Evolutionary conservation across 2,329 filamentous ascomycete genomes (phyloP), one percentile per base, ranked within the genome.

Genomic region (Trichoderma koningii): DNA sequence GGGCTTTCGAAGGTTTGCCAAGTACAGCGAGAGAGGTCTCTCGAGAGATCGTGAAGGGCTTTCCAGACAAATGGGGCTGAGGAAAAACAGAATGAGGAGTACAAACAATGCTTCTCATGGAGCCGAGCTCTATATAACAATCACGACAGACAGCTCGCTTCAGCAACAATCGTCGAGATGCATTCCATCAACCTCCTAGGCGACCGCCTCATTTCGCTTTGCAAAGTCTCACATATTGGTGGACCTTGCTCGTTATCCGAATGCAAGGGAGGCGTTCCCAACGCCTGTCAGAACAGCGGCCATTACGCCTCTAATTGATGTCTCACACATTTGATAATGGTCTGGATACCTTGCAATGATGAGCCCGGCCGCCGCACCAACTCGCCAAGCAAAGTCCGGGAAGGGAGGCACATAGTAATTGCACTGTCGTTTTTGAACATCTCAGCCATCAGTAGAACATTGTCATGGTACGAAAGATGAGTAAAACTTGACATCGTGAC

Each of bases 311-410:
- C 21, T 38, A 50, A 56, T 56, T 56, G 41, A 63, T 63, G 59
- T 63, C 59, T 63, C 59, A 63, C 59, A 63, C 59, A 47, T 53
- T 48, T 34, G 26, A 63, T 53, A 28, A 63, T 47, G 59, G 21
- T 26, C 14, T 55, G 34, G 19, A 55, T 47, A 38, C 41, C 59
- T n/a, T 28, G 12, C 17, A 41, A 34, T 63, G 59, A 51, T 19
- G 41, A 21, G 41, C 19, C 19, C 10, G 21, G 26, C 34, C 44
- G 59, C 53, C 41, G 26, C 41, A 23, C 30, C 26, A 47, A 34
- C 26, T 41, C 19, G 14, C 5, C 34, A 38, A 23, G 15, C 12
- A 15, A n/a, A 42, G 28, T 19, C 38, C 26, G 19, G 30, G 14
- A 17, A 17, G 28, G 28, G 26, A 45, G 44, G 48, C 14, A 17